phyloP scores from a whole-genome alignment of 2,329 filamentous ascomycete genomes.

The Trichoderma harzianum region DNA sequence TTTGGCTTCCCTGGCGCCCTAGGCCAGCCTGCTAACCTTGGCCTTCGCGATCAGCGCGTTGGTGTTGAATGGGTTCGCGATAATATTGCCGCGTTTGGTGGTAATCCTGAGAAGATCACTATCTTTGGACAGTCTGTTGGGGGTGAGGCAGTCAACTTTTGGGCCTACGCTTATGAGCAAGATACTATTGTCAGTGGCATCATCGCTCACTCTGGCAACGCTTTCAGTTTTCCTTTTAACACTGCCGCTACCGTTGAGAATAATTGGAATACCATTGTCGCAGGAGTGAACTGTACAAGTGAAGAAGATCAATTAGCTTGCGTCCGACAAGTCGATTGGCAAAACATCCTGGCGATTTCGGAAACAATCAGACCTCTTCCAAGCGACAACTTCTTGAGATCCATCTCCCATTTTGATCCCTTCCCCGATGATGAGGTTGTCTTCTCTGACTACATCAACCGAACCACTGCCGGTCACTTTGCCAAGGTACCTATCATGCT shows the following conservation, averaged over 20 bases:
- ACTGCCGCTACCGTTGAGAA: background rate
- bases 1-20: background rate
- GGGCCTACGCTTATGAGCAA: background rate
- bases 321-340: background rate
- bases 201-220: background rate
- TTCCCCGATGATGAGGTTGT: background rate
- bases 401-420: background rate
- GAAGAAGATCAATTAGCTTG: background rate
- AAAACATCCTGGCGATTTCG: background rate
- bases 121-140: background rate
- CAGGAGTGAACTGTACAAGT: background rate
- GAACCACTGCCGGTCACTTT: background rate
- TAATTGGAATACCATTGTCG: background rate
- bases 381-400: background rate
- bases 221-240: background rate
- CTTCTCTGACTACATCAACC: background rate
- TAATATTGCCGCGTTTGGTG: background rate
- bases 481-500: background rate
- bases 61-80: background rate
- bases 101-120: background rate
- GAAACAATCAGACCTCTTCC: background rate
- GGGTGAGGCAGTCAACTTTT: background rate
- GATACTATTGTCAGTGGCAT: background rate
- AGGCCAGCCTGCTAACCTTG: background rate
- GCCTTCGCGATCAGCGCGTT: background rate